A percentile compares a stretch with the other conserved stretches of the same genome.
These are phyloP conservation scores for Cyclanthera cordifolia DNA, from an alignment of 306 rosid genomes.

Conservation along the genomic window DNA sequence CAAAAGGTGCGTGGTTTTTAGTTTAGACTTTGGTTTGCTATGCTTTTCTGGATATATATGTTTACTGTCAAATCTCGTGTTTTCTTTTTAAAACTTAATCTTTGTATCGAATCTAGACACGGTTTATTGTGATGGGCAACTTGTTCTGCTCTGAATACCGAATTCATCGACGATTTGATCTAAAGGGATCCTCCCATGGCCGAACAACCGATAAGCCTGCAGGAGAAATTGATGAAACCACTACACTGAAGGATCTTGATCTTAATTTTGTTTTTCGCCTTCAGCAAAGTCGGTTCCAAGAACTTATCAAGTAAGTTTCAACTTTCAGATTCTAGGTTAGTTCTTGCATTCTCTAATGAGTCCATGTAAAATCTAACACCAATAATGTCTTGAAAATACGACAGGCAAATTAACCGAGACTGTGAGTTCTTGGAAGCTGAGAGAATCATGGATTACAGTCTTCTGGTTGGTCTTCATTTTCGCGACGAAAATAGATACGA, in stretches of 20 bases:
- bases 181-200: conserved; percentile 96
- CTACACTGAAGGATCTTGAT: conserved; percentile 90
- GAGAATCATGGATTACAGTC: conserved; percentile 96
- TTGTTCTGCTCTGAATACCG: conserved; percentile 92
- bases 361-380: no score
- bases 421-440: conserved; percentile 83
- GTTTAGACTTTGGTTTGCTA: no score
- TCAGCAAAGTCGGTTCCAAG: conserved; percentile 45
- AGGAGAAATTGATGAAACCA: conserved; percentile 88
- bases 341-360: no score
- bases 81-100: no score
- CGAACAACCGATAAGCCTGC: conserved; percentile 63
- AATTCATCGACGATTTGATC: conserved; percentile 82
- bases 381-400: no score
- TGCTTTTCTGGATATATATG: no score
- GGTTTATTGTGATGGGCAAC: conserved; percentile 96
- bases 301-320: conserved; percentile 57
- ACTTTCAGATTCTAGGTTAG: no score
- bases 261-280: conserved; percentile 83
- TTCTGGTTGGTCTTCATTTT: conserved; percentile 87
- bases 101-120: conserved; percentile 56
- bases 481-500: conserved; percentile 64
- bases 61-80: no score
- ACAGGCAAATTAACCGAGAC: conserved; percentile 79
- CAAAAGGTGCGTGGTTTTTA: conserved; percentile 54